A percentile compares a stretch with the other conserved stretches of the same genome.
phyloP scores from a whole-genome alignment of 2,329 filamentous ascomycete species.

The Pseudocercospora ulei region DNA sequence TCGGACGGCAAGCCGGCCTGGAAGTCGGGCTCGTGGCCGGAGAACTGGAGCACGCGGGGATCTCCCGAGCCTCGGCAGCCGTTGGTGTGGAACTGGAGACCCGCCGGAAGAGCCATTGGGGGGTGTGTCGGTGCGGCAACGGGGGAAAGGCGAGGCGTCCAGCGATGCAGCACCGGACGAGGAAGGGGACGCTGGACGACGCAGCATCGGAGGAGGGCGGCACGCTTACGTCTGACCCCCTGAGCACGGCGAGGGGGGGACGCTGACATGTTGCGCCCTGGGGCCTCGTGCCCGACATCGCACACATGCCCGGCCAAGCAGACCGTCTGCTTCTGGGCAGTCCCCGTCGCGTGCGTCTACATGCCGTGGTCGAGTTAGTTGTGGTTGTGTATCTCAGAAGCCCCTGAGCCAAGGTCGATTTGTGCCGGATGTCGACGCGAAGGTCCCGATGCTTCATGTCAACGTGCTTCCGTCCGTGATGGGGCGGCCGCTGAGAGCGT shows the following conservation, averaged over 20 bases:
- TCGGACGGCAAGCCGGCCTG: slow-evolving; percentile 31
- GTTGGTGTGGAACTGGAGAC: slow-evolving; percentile 34
- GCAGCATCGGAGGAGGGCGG: no score
- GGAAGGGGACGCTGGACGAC: no score
- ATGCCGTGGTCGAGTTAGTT: slow-evolving; percentile 98
- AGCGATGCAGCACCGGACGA: no score
- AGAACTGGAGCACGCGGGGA: slow-evolving; percentile 29
- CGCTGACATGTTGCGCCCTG: no score
- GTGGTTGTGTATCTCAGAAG: slow-evolving; percentile 62
- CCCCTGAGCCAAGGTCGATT: slow-evolving; percentile 52
- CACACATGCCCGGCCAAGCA: no score
- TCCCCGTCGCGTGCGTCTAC: no score
- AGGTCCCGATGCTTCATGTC: slow-evolving; percentile 32
- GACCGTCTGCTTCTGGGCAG: slow-evolving; percentile 64
- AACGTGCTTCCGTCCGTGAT: no score
- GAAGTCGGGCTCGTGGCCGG: slow-evolving; percentile 27
- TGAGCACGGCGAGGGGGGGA: no score
- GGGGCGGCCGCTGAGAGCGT: no score
- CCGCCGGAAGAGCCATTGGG: slow-evolving; percentile 2
- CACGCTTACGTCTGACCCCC: no score
- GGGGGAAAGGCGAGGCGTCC: background rate
- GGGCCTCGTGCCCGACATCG: no score
- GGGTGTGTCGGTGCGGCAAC: background rate
- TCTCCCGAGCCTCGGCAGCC: slow-evolving; percentile 32
- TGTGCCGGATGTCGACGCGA: slow-evolving; percentile 32